Percentiles rank a stretch among this genome's conserved stretches.
Evolutionary conservation across 257 asterid genomes (phyloP).

Genomic region (Verbascum thapsus): DNA sequence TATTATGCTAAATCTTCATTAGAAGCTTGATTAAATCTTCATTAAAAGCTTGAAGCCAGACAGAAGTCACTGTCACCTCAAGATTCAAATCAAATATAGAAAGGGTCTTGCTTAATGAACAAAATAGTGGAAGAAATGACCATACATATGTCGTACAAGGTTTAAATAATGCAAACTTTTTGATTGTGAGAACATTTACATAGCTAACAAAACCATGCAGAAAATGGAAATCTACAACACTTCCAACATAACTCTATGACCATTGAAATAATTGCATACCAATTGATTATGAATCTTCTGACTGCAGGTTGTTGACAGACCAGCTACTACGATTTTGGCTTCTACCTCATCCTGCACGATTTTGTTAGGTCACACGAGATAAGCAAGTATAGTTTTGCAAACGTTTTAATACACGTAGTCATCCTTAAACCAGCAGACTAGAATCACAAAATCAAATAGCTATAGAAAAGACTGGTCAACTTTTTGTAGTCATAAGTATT

Average conservation of each 20-base stretch:
- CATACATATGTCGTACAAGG: slow-evolving; percentile 15
- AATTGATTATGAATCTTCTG: slow-evolving; percentile 99
- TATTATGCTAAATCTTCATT: background rate
- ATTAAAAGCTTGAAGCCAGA: background rate
- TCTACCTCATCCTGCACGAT: slow-evolving; percentile 73
- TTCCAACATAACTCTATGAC: slow-evolving; percentile 11
- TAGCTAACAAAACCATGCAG: slow-evolving; percentile 1
- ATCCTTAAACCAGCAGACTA: slow-evolving; percentile 11
- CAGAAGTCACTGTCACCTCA: background rate
- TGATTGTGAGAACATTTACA: too few relatives aligned
- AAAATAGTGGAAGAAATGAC: slow-evolving; percentile 12
- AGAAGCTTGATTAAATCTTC: too few relatives aligned
- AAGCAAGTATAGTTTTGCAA: slow-evolving; percentile 17
- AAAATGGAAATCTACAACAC: slow-evolving; percentile 13
- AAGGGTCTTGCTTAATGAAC: too few relatives aligned
- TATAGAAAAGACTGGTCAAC: background rate
- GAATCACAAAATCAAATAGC: slow-evolving; percentile 4
- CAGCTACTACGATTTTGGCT: slow-evolving; percentile 80
- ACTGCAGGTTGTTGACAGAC: slow-evolving; percentile 93
- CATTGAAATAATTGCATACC: slow-evolving; percentile 47
- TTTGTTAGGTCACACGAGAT: slow-evolving; percentile 24
- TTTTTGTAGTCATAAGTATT: background rate
- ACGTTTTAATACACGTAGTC: background rate
- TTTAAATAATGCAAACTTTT: too few relatives aligned
- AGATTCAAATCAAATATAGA: background rate